Evolutionary conservation across 148 eudicot species (phyloP), one percentile per base, ranked within the genome.

Genomic region (Camellia japonica): DNA sequence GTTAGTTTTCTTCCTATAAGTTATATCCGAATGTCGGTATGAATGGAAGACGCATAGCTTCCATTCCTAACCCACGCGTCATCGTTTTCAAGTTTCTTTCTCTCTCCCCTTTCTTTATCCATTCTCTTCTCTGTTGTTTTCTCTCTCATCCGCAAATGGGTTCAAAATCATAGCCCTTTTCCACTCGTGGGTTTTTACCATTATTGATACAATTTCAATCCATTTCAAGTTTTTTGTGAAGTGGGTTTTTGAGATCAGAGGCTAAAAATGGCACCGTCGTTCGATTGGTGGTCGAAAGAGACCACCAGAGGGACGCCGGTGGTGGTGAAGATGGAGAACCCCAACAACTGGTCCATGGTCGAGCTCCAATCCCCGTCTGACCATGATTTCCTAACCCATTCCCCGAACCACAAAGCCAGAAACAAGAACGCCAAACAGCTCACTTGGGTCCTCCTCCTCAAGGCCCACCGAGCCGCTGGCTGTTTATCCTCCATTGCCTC

Each of bases 291-390:
- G 93, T 86, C 78, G 4, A 89, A 83, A 44, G 87, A 91, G 63
- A 77, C 79, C 13, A 93, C 89, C 77, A 83, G 88, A 8, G 99
- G 97, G 0, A 94, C 97, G 1, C 98, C 98, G 7, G 98, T 97
- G 59, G 94, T 97, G 1, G 89, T 97, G 0, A 97, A 97, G 66
- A 94, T 97, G 98, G 97, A 94, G 76, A 94, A 91, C 80, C 97
- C 98, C 0, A 94, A 85, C 71, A 87, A 94, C 74, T 97, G 97
- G 99, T 91, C 98, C 6, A 92, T 97, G 82, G 90, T 90, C 7
- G 98, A 97, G 81, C 86, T 94, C 18, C 88, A 91, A 20, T 67
- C 83, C 3, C 94, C 94, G 19, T 43, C 44, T 16, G 90, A 84
- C 0, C 84, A 87, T 46, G 93, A 84, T 11, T 85, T 89, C 73